phyloP scores from a whole-genome alignment of 495 filamentous ascomycete genomes.

The Trypethelium eluteriae region DNA sequence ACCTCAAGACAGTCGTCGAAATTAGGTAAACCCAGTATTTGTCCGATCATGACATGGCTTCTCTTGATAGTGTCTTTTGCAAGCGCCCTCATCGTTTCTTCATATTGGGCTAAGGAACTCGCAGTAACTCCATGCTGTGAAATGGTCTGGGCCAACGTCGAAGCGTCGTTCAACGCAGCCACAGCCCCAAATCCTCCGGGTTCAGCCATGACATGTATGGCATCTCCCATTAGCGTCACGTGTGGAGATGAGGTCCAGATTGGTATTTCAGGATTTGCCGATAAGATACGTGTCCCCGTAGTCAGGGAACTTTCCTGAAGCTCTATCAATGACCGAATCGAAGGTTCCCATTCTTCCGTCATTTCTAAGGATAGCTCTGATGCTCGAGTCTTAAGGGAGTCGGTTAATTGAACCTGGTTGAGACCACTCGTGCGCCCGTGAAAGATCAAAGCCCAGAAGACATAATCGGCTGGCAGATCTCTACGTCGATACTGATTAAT shows the following conservation, averaged over 20 bases:
- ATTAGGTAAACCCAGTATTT: background rate
- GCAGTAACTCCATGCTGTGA: background rate
- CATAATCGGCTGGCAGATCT: conserved; percentile 32
- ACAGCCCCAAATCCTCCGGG: conserved; percentile 1
- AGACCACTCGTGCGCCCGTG: conserved; percentile 26
- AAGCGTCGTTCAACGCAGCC: conserved; percentile 1
- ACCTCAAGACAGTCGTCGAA: background rate
- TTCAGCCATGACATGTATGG: conserved; percentile 29
- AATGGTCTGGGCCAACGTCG: background rate
- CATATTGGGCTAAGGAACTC: background rate
- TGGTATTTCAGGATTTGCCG: conserved; percentile 8
- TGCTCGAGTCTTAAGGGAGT: conserved; percentile 24
- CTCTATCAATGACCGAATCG: conserved; percentile 23
- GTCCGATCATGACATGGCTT: background rate
- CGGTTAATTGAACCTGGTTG: conserved; percentile 23
- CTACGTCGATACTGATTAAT: conserved; percentile 20
- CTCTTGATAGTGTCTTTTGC: background rate
- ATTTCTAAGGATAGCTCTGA: conserved; percentile 29
- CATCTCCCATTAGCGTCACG: conserved; percentile 32
- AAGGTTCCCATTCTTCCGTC: conserved; percentile 33
- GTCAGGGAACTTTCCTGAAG: conserved; percentile 24
- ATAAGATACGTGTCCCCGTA: conserved; percentile 17
- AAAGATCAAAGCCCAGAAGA: conserved; percentile 38
- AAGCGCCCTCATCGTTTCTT: background rate
- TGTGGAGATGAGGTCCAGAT: conserved; percentile 14